Evolutionary conservation across 1,284 basidiomycete genomes (phyloP).

Genomic region (Peniophora sp.): DNA sequence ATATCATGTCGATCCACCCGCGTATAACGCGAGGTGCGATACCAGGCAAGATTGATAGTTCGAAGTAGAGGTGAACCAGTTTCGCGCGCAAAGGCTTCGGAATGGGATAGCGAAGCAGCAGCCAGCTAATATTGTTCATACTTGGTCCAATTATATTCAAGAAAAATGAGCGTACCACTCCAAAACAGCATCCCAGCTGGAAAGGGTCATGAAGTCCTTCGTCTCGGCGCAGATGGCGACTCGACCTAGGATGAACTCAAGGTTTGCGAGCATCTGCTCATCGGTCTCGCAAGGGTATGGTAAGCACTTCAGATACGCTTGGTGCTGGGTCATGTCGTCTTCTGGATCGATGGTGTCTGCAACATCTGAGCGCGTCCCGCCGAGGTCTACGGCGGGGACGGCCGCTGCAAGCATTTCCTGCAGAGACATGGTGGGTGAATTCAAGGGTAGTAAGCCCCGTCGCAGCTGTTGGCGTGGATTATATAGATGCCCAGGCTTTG

Average conservation of each 20-base stretch:
- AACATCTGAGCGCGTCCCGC: conserved; percentile 10
- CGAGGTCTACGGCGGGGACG: too few species aligned
- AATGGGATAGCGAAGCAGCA: conserved; percentile 78
- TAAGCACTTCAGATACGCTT: conserved; percentile 39
- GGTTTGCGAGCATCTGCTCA: conserved; percentile 68
- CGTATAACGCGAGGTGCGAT: conserved; percentile 66
- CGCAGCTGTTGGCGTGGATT: too few species aligned
- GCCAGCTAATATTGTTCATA: conserved; percentile 48
- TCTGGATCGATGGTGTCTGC: conserved; percentile 32
- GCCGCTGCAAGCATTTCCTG: too few species aligned
- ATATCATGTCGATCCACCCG: conserved; percentile 67
- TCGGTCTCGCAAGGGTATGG: conserved; percentile 62
- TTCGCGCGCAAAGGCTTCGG: conserved; percentile 66
- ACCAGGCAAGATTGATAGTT: conserved; percentile 68
- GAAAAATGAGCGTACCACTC: conserved; percentile 46
- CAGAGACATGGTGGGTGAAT: too few species aligned
- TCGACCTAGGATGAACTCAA: conserved; percentile 68
- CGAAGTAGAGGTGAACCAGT: conserved; percentile 77
- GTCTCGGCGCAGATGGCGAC: conserved; percentile 69
- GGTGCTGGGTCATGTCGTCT: conserved; percentile 42
- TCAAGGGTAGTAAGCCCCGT: too few species aligned
- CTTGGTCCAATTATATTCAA: conserved; percentile 1
- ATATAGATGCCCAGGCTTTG: too few species aligned
- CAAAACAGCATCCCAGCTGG: conserved; percentile 66
- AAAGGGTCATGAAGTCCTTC: conserved; percentile 67